phyloP scores from a whole-genome alignment of 1,284 basidiomycete species.

The Uromyces viciae-fabae region DNA sequence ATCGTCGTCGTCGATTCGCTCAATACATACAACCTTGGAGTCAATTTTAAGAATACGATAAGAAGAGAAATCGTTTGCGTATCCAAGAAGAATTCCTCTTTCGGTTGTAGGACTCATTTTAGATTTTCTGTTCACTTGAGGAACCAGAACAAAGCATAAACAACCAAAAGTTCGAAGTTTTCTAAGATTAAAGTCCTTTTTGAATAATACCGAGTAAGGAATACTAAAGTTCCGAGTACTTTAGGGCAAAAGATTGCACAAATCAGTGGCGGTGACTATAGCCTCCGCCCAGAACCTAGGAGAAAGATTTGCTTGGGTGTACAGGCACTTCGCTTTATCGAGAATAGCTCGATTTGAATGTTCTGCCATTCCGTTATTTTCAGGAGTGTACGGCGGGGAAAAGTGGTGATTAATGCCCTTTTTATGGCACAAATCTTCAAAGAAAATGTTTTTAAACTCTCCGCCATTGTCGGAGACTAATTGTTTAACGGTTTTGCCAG shows the following conservation, averaged over 20 bases:
- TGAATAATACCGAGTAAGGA: not conserved
- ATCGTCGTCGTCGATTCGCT: no score
- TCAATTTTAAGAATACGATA: not conserved
- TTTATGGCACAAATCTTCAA: not conserved
- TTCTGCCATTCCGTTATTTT: slow-evolving; percentile 54
- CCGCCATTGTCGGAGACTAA: not conserved
- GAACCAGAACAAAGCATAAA: not conserved
- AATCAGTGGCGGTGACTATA: not conserved
- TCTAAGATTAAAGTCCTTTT: not conserved
- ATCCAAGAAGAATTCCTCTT: not conserved
- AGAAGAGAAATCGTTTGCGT: not conserved
- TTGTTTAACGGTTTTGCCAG: not conserved
- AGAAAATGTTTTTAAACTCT: slow-evolving; percentile 10
- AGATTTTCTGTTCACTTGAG: not conserved
- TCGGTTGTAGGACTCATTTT: not conserved
- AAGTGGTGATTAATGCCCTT: not conserved
- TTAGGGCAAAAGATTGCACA: not conserved
- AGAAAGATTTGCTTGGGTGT: not conserved
- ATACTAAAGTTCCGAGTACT: not conserved
- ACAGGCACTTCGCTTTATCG: slow-evolving; percentile 46
- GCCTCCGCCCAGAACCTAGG: slow-evolving; percentile 14
- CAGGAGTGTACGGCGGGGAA: slow-evolving; percentile 56
- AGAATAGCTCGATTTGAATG: slow-evolving; percentile 52
- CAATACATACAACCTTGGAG: not conserved
- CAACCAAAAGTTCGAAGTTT: slow-evolving; percentile 1